Percentiles rank a stretch among this genome's conserved stretches.
Evolutionary conservation across 2,329 filamentous ascomycete species (phyloP).

Genomic region (Monosporascus ibericus): DNA sequence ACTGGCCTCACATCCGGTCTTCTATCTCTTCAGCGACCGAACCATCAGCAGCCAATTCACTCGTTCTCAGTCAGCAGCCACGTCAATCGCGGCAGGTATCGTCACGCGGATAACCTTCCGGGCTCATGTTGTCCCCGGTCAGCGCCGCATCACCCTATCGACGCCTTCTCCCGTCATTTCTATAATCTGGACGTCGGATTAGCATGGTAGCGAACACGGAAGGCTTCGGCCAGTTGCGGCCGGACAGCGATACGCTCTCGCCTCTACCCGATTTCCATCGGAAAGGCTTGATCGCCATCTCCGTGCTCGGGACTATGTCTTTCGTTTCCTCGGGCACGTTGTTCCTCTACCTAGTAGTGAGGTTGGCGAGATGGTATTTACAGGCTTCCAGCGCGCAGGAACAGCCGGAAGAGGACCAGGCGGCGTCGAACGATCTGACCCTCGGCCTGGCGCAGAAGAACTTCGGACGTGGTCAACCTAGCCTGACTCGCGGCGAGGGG

Average conservation of each 20-base stretch:
- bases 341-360: conserved; percentile 29
- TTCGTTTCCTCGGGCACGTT: conserved; percentile 28
- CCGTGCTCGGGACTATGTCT: conserved; percentile 29
- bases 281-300: conserved; percentile 31
- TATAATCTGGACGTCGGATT: neutral
- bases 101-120: neutral
- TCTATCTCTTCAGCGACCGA: no score
- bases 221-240: neutral
- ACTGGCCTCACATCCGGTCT: no score
- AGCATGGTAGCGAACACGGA: neutral
- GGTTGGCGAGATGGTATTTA: conserved; percentile 29
- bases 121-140: neutral
- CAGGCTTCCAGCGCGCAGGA: conserved; percentile 9
- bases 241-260: conserved; percentile 20
- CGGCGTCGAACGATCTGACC: conserved; percentile 10
- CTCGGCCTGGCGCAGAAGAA: conserved; percentile 12
- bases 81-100: no score
- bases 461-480: conserved; percentile 8
- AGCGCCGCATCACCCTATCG: neutral
- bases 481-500: conserved; percentile 7
- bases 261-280: conserved; percentile 29
- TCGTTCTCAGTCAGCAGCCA: no score
- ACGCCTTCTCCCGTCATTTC: neutral
- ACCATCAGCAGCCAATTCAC: no score
- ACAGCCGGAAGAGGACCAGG: conserved; percentile 9